Base-by-base conservation (phyloP, 2,329 filamentous ascomycete genomes). In the Hymenoscyphus fructigenus region DNA sequence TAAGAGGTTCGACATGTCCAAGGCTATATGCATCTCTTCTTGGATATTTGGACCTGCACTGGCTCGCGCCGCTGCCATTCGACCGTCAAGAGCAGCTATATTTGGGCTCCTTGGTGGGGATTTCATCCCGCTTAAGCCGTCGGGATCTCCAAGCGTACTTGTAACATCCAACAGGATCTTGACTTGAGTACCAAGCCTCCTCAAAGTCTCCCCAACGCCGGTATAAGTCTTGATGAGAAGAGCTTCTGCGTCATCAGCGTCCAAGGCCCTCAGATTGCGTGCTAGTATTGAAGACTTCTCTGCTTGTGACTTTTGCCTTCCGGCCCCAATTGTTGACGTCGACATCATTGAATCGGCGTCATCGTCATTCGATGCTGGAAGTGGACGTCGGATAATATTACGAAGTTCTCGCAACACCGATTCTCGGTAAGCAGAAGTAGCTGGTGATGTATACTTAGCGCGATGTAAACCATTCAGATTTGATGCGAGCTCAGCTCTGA, bases 121-220 rank as follows among this genome's bases (percentile, higher is more conserved):
- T 58, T 70, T 74, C 65, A 70, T 69, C 17, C 66, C 67, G 12
- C 23, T 65, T n/a, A 64, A 63, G 20, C 60, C 62, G 53, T 62
- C 29, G 34, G 71, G 66, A 61, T 74, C 70, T 5, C 69, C 71
- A 61, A 74, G 68, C 14, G 87, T 89, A 75, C 93, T 97, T 0
- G 93, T 95, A 23, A 97, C 91, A 76, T 99, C 95, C 10, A 99
- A 83, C n/a, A 99, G 79, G 10, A 98, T 88, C 76, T 99, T 99
- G 63, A 95, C 91, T 75, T 98, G 94, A 0, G 92, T 93, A 20
- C 92, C 92, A 7, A 97, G 80, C 72, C 95, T 85, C 64, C 95
- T 85, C 58, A 99, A 77, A 3, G 91, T 91, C 79, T 99, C 95
- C 3, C 94, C 90, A 9, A 97, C 89, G 38, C 91, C 88, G 20